phyloP scores from a whole-genome alignment of 306 rosid species.

The Ceratonia siliqua region DNA sequence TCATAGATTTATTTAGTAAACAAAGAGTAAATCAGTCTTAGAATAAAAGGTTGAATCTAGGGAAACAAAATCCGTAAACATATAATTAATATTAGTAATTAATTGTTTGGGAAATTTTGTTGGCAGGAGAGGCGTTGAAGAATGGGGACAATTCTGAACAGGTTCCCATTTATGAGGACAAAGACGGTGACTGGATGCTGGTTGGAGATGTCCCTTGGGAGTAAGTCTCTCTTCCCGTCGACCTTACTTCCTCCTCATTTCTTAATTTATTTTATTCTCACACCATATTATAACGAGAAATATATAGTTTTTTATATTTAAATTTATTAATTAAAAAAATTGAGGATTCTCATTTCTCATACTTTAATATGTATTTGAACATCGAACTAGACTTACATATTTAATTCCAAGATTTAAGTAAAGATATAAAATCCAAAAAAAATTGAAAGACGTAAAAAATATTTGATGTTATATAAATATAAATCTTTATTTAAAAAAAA shows the following conservation, averaged over 20 bases:
- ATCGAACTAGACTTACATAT: too few species aligned
- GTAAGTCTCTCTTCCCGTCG: conserved; percentile 57
- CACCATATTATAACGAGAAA: background rate
- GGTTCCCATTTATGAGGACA: conserved; percentile 78
- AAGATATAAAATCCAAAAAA: too few species aligned
- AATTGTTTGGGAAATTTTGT: background rate
- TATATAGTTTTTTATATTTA: too few species aligned
- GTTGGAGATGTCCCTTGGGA: conserved; percentile 83
- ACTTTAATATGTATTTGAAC: too few species aligned
- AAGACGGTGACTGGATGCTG: conserved; percentile 88
- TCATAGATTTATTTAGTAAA: too few species aligned
- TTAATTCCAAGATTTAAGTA: too few species aligned
- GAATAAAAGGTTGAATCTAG: background rate
- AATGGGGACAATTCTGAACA: conserved; percentile 55
- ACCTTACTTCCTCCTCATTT: background rate
- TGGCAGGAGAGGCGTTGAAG: conserved; percentile 66
- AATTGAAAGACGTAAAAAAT: too few species aligned
- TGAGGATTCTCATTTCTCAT: too few species aligned
- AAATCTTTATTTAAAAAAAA: too few species aligned
- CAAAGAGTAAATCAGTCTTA: too few species aligned
- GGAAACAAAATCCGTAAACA: background rate
- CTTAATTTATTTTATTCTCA: background rate
- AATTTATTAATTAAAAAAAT: too few species aligned
- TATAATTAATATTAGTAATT: background rate
- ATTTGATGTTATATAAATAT: too few species aligned